Evolutionary conservation across 164 flowering plant genomes (phyloP), one percentile per base, ranked within the genome.

Genomic region (Buxus sempervirens): DNA sequence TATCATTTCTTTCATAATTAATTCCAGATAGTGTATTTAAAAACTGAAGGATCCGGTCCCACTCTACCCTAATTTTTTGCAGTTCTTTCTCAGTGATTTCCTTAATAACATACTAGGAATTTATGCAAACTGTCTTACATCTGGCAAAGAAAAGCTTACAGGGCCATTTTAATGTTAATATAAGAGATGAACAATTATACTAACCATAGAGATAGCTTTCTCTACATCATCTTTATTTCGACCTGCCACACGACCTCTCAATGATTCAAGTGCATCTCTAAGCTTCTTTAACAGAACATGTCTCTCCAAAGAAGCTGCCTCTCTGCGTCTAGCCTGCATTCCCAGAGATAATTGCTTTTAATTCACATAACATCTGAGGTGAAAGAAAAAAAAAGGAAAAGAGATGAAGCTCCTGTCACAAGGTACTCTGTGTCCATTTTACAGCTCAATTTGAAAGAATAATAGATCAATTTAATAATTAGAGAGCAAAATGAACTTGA

Each of bases 261-360:
- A 72, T 42, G 91, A 73, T 82, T 96, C 99, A 62, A 96, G 80
- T 38, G 96, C 88, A 88, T 96, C 99, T 76, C 98, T 83, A 63
- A 96, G 96, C 78, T 91, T 96, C 86, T 90, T 96, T 75, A 96
- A 64, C 70, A 96, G 88, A 61, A 93, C 97, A 73, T 96, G 97
- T 63, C 87, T 89, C 77, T 96, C 99, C 82, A 90, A 78, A 49
- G 97, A 90, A 79, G 89, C 88, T 27, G 81, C 89, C 74, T 96
- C 97, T 78, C 85, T 80, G 21, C 86, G 81, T 77, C 81, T 96
- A 41, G 92, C 95, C 99, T 95, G 86, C 74, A 66, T 48, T 61
- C 60, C 25, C 69, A 66, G 58, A 41, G 32, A 73, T 42, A 69
- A 6, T 7, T 27, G 5, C 53, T 45, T 36, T 36, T 1, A 25